Base-by-base conservation (phyloP, 2,329 filamentous ascomycete species). In the Colletotrichum magnum region DNA sequence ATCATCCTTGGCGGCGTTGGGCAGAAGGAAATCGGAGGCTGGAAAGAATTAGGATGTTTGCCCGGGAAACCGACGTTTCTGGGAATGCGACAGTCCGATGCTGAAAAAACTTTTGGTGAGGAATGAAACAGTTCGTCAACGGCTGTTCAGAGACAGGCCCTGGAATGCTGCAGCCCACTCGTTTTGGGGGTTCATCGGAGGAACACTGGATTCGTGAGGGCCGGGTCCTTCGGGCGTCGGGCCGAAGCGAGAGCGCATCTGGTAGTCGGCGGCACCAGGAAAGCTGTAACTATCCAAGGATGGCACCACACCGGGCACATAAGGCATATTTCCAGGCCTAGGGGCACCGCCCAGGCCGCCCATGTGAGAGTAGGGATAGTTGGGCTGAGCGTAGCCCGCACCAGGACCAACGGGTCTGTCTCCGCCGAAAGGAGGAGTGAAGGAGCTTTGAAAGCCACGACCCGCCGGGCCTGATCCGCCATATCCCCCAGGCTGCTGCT, bases 81-180 rank as follows among this genome's bases (percentile, higher is more conserved):
- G 45, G 39, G 39, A 28, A 58, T 53, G 39, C 41, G 47, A 43
- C 43, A 18, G 36, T 60, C 48, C 26, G 36, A 52, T 18, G 24
- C 21, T 32, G 24, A 57, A 32, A 16, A 39, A 36, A 58, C 21
- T 24, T 68, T 47, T 58, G 12, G 18, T 41, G 18, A 24, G 9
- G 58, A 52, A 13, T 16, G 15, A 24, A 16, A 54, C 18, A 32
- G 28, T 53, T 39, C 24, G 71, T 81, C 76, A 89, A 70, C 87
- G 86, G 72, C 88, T 88, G 75, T 92, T 92, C 71, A 94, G 86
- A 2, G 92, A 94, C 18, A 94, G 82, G 10, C 92, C 88, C 77
- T 94, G 92, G 77, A 94, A 93, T 6, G 86, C 80, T 61, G 83
- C 82, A 28, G 86, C 81, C 90, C 91, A 93, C 58, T 92, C 90